Percentiles rank a stretch among this genome's conserved stretches.
These are phyloP conservation scores for Myriosclerotinia scirpicola DNA, from an alignment of 2,329 filamentous ascomycete genomes.

Conservation along the genomic window DNA sequence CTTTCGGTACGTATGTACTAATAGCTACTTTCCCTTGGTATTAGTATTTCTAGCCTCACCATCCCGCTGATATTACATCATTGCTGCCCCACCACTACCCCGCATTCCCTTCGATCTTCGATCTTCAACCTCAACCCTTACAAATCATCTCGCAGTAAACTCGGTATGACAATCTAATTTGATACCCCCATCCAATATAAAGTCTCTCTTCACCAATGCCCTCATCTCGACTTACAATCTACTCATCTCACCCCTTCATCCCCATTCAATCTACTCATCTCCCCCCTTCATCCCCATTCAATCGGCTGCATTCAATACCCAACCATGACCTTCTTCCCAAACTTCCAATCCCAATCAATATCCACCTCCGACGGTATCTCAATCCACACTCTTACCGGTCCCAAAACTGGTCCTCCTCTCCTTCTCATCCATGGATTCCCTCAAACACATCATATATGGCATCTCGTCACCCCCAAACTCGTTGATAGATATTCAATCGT, in stretches of 20 bases:
- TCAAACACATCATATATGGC: slow-evolving; percentile 55
- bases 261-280: not conserved
- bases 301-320: not conserved
- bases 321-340: slow-evolving; percentile 6
- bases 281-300: too few species aligned
- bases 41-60: too few species aligned
- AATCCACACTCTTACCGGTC: not conserved
- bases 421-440: slow-evolving; percentile 54
- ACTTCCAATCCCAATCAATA: not conserved
- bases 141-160: not conserved
- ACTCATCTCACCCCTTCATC: not conserved
- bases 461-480: slow-evolving; percentile 47
- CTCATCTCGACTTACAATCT: not conserved
- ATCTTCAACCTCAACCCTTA: not conserved
- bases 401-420: slow-evolving; percentile 43
- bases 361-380: not conserved
- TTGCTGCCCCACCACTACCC: not conserved
- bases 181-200: too few species aligned
- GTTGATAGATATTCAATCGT: slow-evolving; percentile 46
- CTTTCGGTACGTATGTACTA: too few species aligned
- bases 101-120: slow-evolving; percentile 1
- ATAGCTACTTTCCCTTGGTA: too few species aligned
- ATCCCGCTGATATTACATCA: too few species aligned
- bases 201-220: not conserved
- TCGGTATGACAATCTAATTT: not conserved